These are phyloP conservation scores for Solidago caesia DNA, from an alignment of 129 eudicot genomes.

Conservation along the genomic window DNA sequence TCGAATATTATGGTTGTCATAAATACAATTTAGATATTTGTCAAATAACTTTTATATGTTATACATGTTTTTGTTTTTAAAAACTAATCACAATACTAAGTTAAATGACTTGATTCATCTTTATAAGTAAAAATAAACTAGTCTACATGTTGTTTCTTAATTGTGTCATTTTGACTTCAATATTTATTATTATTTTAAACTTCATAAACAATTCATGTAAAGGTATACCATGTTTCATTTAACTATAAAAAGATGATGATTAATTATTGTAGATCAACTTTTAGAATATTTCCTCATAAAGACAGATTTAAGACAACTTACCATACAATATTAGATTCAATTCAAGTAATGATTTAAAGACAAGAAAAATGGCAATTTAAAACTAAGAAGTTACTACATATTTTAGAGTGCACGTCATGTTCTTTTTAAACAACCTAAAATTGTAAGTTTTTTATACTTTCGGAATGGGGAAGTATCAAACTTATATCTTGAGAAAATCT, in stretches of 20 bases:
- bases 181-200: not conserved
- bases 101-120: not conserved
- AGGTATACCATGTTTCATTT: conserved; percentile 4
- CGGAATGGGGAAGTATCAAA: not conserved
- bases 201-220: not conserved
- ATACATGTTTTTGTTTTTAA: no score
- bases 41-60: no score
- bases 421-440: not conserved
- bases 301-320: not conserved
- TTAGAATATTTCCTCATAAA: not conserved
- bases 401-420: not conserved
- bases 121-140: not conserved
- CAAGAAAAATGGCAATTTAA: not conserved
- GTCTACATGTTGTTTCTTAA: not conserved
- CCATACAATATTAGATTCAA: not conserved
- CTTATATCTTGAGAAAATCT: not conserved
- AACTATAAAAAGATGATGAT: not conserved
- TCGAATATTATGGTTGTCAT: no score
- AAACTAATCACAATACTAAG: not conserved
- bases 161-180: conserved; percentile 17
- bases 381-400: not conserved
- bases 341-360: not conserved
- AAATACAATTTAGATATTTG: no score
- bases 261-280: not conserved
- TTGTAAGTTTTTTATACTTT: not conserved